A percentile compares a stretch with the other conserved stretches of the same genome.
Conservation (phyloP, 1,284 basidiomycete species). For the Blastosporella zonata region DNA sequence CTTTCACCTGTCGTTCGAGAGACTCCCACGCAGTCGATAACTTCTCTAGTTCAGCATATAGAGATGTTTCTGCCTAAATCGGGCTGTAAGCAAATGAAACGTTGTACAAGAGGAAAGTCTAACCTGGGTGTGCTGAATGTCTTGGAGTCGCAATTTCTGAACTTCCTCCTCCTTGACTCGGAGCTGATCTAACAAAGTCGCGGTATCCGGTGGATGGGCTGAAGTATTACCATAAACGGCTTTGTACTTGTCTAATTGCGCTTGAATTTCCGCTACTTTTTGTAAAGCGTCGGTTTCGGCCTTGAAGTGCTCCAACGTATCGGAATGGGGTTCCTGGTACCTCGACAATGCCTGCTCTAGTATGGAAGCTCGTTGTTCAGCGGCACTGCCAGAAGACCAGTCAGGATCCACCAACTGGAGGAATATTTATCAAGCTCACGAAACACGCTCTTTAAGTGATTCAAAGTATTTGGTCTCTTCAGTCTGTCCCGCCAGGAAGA, state of each 20-base stretch:
- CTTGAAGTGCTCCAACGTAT: constrained; percentile 44
- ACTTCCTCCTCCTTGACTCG: constrained; percentile 63
- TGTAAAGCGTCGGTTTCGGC: constrained; percentile 54
- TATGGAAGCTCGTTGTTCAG: constrained; percentile 48
- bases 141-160: constrained; percentile 52
- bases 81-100: constrained; percentile 1
- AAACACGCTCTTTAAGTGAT: constrained; percentile 55
- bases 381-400: constrained; percentile 37
- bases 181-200: constrained; percentile 52
- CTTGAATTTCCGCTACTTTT: constrained; percentile 44
- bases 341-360: constrained; percentile 49
- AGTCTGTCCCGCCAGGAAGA: constrained; percentile 59
- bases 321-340: constrained; percentile 45
- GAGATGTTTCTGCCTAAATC: constrained; percentile 64
- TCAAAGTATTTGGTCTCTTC: constrained; percentile 65
- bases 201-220: constrained; percentile 46
- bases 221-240: constrained; percentile 58
- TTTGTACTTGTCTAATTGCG: constrained; percentile 59
- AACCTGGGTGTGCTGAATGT: constrained; percentile 54
- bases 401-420: constrained; percentile 9
- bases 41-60: constrained; percentile 86
- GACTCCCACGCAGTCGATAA: constrained; percentile 86
- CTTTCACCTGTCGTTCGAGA: constrained; percentile 80
- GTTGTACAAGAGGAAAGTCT: constrained; percentile 7
- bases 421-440: constrained; percentile 40